phyloP scores from a whole-genome alignment of 345 rosid genomes.

The Alliaria petiolata region DNA sequence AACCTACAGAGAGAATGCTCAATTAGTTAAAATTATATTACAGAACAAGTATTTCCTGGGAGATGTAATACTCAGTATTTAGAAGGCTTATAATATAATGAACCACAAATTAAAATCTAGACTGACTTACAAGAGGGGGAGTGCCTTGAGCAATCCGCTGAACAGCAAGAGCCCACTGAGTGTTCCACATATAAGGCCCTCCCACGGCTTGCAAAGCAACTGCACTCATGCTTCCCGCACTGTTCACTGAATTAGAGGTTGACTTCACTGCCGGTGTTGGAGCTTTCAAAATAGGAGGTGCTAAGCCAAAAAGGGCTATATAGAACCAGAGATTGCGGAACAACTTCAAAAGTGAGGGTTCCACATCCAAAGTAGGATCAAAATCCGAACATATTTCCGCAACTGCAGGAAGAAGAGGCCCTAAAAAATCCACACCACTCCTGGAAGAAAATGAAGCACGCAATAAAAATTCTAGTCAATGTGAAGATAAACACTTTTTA shows the following conservation, averaged over 20 bases:
- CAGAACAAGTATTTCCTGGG: constrained; percentile 6
- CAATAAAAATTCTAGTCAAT: constrained; percentile 3
- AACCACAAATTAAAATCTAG: constrained; percentile 15
- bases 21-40: not conserved
- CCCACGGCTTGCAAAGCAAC: constrained; percentile 88
- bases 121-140: constrained; percentile 94
- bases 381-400: constrained; percentile 97
- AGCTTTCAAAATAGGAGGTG: constrained; percentile 78
- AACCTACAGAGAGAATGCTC: constrained; percentile 48
- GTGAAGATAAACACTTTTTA: constrained; percentile 2
- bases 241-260: constrained; percentile 62
- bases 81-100: not conserved
- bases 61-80: not conserved
- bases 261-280: constrained; percentile 59
- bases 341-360: constrained; percentile 89
- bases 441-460: constrained; percentile 41
- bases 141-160: constrained; percentile 95
- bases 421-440: constrained; percentile 98
- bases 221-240: constrained; percentile 66
- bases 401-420: constrained; percentile 96
- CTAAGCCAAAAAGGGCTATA: constrained; percentile 93
- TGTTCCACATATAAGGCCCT: constrained; percentile 97
- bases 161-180: constrained; percentile 80
- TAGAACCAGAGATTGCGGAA: constrained; percentile 99
- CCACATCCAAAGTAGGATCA: constrained; percentile 79